Base-by-base conservation (phyloP, 179 eudicot species). In the Heliamphora pulchella region DNA sequence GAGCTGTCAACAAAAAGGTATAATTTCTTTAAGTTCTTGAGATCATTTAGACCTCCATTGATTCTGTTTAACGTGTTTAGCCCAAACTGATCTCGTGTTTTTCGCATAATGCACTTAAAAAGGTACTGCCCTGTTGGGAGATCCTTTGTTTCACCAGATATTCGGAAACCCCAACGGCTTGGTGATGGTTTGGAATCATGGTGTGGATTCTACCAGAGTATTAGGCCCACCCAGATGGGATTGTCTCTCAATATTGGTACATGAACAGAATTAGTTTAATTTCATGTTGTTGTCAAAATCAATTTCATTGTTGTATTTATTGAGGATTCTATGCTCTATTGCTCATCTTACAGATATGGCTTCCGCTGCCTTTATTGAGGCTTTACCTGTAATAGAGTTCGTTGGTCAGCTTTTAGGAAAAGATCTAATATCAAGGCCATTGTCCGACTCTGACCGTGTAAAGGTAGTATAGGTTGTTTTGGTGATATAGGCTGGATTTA, bases 161-260 rank as follows among this genome's bases (percentile, higher is more conserved):
- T 93, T 81, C 91, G 89, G 84, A 91, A 67, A 82, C 93, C 92
- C 78, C 91, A 90, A 82, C 89, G 89, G 72, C 87, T 94, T 31
- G 93, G 98, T 75, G 88, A 89, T 65, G 98, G 98, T 71, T 86
- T 94, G 69, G 93, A 94, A 79, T 82, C 94, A 43, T 94, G 98
- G 98, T 89, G 96, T 72, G 98, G 98, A 61, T 94, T 93, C 85
- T 94, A 94, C 85, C 98, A 94, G 82, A 94, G 93, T 76, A 87
- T 94, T 57, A 89, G 82, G 81, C 88, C 94, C 13, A 94, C 97
- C 57, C 98, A 94, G 74, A 94, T 94, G 98, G 98, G 98, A 71
- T 82, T 94, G 84, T 89, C 97, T 55, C 81, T 94, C 63, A 94
- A 94, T 76, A 88, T 94, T 80, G 98, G 98, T 94, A 74, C 39